phyloP scores from a whole-genome alignment of 192 early-diverging fungal species.

The Rhizophagus prolifer region DNA sequence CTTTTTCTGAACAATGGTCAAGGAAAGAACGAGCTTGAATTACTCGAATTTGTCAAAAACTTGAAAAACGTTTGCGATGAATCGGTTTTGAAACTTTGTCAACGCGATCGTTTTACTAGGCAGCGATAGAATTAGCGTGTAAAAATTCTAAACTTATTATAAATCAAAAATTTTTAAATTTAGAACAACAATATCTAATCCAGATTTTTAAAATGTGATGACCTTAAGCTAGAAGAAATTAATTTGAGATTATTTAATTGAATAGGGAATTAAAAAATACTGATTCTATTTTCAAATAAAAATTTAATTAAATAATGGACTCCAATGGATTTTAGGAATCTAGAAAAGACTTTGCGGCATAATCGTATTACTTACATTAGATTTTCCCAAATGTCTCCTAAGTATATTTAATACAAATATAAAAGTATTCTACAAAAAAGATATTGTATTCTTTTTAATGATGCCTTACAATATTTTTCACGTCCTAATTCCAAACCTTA shows the following conservation, averaged over 20 bases:
- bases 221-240: neutral
- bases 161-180: conserved; percentile 7
- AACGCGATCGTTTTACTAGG: neutral
- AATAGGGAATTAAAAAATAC: conserved; percentile 17
- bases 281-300: neutral
- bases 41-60: neutral
- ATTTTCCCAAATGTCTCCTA: too few species aligned
- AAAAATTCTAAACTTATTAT: neutral
- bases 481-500: neutral
- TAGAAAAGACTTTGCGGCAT: neutral
- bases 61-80: neutral
- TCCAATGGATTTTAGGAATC: neutral
- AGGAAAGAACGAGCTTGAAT: neutral
- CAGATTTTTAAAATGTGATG: neutral
- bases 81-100: neutral
- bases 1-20: neutral
- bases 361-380: neutral
- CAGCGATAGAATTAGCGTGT: neutral
- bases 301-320: neutral
- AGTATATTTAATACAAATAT: too few species aligned
- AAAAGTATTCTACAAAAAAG: too few species aligned
- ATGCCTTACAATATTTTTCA: neutral
- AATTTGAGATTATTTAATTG: conserved; percentile 13
- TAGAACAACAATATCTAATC: neutral
- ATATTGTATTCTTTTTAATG: neutral